Conservation (phyloP, 495 filamentous ascomycete genomes). For the Aspergillus egyptiacus region DNA sequence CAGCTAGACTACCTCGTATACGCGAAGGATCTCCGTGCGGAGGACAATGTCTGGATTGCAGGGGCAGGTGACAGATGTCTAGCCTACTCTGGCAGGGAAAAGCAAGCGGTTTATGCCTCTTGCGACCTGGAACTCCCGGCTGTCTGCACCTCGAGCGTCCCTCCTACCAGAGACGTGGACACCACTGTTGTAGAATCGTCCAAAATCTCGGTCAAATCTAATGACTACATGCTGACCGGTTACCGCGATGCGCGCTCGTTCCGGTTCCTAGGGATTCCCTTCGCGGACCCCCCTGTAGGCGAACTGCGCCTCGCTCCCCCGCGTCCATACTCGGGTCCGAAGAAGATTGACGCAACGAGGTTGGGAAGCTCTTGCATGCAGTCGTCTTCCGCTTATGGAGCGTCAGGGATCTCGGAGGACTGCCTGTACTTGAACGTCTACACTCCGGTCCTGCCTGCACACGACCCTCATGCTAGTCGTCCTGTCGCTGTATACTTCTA, state of each 20-base stretch:
- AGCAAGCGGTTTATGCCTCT: conserved; percentile 1
- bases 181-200: conserved; percentile 16
- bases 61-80: conserved; percentile 3
- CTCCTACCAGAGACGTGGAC: conserved; percentile 23
- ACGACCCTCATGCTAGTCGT: background rate
- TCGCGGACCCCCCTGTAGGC: conserved; percentile 37
- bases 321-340: conserved; percentile 34
- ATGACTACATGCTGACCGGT: conserved; percentile 28
- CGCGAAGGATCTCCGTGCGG: conserved; percentile 9
- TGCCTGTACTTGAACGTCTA: conserved; percentile 40
- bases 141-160: conserved; percentile 25
- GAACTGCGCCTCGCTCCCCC: conserved; percentile 42
- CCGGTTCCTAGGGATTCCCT: conserved; percentile 48
- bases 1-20: conserved; percentile 27
- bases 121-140: conserved; percentile 19
- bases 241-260: conserved; percentile 50
- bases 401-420: conserved; percentile 32
- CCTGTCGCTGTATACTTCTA: conserved; percentile 42
- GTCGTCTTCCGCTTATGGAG: conserved; percentile 9
- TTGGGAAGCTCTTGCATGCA: conserved; percentile 43
- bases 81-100: conserved; percentile 16
- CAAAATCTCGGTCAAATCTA: conserved; percentile 29
- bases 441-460: conserved; percentile 22
- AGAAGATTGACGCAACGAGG: conserved; percentile 34
- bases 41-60: conserved; percentile 20